Evolutionary conservation across 257 asterid species (phyloP).

Genomic region (Ilex asprella): DNA sequence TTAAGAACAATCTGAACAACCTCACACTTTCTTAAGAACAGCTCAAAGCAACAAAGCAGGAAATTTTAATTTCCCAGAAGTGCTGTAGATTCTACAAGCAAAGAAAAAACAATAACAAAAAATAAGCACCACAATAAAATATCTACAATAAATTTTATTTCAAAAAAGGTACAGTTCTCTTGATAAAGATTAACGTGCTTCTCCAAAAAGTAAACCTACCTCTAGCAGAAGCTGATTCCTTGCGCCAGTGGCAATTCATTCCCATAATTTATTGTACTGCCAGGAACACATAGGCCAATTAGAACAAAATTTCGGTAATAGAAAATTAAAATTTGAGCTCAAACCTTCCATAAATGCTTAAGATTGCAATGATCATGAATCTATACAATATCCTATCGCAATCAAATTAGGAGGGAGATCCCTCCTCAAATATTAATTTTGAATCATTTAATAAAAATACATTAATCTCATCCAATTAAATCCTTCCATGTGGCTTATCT

Average conservation of each 20-base stretch:
- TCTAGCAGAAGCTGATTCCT: slow-evolving; percentile 74
- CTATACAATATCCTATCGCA: too few relatives aligned
- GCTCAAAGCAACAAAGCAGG: too few relatives aligned
- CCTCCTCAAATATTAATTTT: too few relatives aligned
- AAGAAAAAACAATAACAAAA: slow-evolving; percentile 4
- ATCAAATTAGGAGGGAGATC: too few relatives aligned
- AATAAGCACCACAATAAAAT: slow-evolving; percentile 2
- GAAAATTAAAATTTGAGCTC: background rate
- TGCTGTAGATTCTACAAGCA: slow-evolving; percentile 9
- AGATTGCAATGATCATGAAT: too few relatives aligned
- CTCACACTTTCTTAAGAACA: too few relatives aligned
- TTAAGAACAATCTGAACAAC: too few relatives aligned
- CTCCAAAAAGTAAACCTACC: background rate
- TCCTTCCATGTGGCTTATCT: too few relatives aligned
- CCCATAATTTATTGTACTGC: slow-evolving; percentile 80
- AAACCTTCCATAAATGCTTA: too few relatives aligned
- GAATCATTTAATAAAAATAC: too few relatives aligned
- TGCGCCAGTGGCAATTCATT: slow-evolving; percentile 78
- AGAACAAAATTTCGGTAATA: background rate
- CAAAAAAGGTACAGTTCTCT: background rate
- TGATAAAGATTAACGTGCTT: slow-evolving; percentile 2
- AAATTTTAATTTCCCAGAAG: background rate
- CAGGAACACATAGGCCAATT: background rate
- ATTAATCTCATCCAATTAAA: too few relatives aligned
- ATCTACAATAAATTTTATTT: background rate